Base-by-base conservation (phyloP, 73 alveolate species). In the Blepharisma japonicum region DNA sequence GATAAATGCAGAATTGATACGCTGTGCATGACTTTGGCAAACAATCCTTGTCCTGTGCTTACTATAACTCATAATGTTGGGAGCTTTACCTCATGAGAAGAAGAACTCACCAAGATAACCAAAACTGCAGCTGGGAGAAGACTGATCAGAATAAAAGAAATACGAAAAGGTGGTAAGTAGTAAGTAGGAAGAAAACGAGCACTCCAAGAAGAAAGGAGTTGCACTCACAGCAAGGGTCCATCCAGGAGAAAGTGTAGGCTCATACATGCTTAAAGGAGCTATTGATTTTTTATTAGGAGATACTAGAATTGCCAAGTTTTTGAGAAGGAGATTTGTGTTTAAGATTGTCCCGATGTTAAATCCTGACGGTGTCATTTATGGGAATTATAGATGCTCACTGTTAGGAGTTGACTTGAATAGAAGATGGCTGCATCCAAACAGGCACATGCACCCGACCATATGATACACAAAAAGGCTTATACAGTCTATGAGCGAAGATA, bases 301-400 rank as follows among this genome's bases (percentile, higher is more conserved):
- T 20, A 83, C 89, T 55, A 81, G 81, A 38, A 89, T 87, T 46
- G 98, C 98, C 6, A 81, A 88, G 38, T 87, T 89, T 27, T 74
- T 95, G 77, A 83, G 99, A 72, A 97, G 93, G 85, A 83, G 89
- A 79, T 93, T 89, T 89, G 86, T 95, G 55, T 92, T 68, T 71
- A 89, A 51, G 77, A 91, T 98, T 42, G 97, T 98, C 2, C 99
- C 99, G 0, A 97, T 98, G 99, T 90, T 98, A 83, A 98, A 98
- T 78, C 99, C 99, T 0, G 99, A 98, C 79, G 99, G 99, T 6
- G 99, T 98, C n/a, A 89, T 98, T 14, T 96, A 94, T 55, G 99
- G 99, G 21, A 96, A 93, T 85, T 95, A 98, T 45, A 70, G 80
- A 70, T 45, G 68, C 56, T 45, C 68, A 11, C 87, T 98, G 77